Evolutionary conservation across 2,329 filamentous ascomycete genomes (phyloP), one percentile per base, ranked within the genome.

Genomic region (Ophiostoma quercus): DNA sequence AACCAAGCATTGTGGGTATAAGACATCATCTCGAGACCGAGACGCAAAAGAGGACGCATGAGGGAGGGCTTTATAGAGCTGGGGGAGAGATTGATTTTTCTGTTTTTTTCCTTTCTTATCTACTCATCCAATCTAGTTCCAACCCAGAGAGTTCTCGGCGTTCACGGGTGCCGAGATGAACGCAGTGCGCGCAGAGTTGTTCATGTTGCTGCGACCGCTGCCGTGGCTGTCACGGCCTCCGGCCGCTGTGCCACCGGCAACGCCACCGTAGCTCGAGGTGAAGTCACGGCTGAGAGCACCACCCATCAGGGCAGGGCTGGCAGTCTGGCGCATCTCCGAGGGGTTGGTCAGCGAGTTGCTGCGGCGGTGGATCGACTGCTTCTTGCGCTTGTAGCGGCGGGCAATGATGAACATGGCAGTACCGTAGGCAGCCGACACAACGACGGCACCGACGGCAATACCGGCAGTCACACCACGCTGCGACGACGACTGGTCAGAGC

Each of bases 341-440:
- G 81, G 81, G 73, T 83, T 84, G 67, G 84, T 84, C 72, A 94
- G 81, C 65, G 92, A 96, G 84, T 88, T 92, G 84, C 88, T 92
- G 68, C 89, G 84, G 71, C 92, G 91, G 76, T 88, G 86, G 81
- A 96, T 92, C 67, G 87, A 83, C 77, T 90, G 87, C 80, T 88
- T 90, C 85, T 91, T 92, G 82, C 91, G 90, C 84, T 94, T 92
- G 85, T 97, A 97, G 71, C 94, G 87, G 72, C 93, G 89, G 67
- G 94, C 94, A 74, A 97, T 88, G 76, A 95, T 89, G 82, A 97
- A 94, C 94, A 97, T 97, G 78, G 92, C 93, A 14, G 91, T 92
- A 76, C 93, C 94, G 75, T 97, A 97, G n/a, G 92, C 89, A 67
- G 89, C 90, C 60, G 92, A 92, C 76, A 93, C 89, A 62, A 87